Base-by-base conservation (phyloP, 2,329 filamentous ascomycete genomes). In the Dactylellina haptotyla region DNA sequence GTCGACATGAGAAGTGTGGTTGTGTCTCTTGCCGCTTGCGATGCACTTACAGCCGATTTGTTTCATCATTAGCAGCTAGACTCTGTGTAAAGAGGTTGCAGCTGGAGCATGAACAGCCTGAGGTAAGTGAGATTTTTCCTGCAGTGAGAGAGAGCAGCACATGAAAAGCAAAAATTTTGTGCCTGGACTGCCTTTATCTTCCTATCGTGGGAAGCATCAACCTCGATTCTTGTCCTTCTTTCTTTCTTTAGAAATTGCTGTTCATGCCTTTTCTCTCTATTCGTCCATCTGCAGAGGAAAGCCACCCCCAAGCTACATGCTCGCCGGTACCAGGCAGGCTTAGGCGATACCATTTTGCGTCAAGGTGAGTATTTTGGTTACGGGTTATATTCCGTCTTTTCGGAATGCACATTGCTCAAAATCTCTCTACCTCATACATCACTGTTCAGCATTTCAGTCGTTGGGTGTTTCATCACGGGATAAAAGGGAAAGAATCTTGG, bases 1-100 rank as follows among this genome's bases (percentile, higher is more conserved):
- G 54, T 65, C 61, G 51, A 73, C 69, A 62, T 56, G 41, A 46
- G 57, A 30, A 62, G 41, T 45, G 67, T 56, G 64, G 64, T 69
- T 69, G 67, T 65, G 67, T 72, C 67, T 72, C 59, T 72, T 72
- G 67, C 67, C 67, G 67, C 67, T 72, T 72, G 67, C 59, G 67
- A 72, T 64, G 67, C 67, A 72, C 54, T 65, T 59, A 59, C 67
- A 72, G 67, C 67, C 67, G 67, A 72, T 72, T 54, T 72, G 67
- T 72, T 72, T 72, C 67, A 72, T 64, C 43, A 54, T 59, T 61
- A 58, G 53, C 51, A 65, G 39, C 67, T 65, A 65, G 54, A 48
- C 59, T 63, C 46, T 48, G 59, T 45, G 30, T 18, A 48, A 65
- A 72, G 53, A 65, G 46, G 59, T 34, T 65, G 67, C 59, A 65